These are phyloP conservation scores for Pugionium cornutum DNA, from an alignment of 345 rosid species.

Conservation along the genomic window DNA sequence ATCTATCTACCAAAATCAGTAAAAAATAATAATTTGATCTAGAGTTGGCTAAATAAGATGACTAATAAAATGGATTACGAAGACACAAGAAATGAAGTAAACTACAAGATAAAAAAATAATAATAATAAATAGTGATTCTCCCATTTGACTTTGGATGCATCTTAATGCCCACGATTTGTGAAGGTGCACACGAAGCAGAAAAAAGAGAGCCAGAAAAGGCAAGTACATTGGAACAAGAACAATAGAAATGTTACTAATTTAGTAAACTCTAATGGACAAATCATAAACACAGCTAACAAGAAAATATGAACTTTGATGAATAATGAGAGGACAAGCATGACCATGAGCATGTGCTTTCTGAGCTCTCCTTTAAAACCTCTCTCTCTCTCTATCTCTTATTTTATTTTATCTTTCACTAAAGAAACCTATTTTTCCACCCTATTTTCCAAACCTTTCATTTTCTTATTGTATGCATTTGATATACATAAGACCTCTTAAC, in stretches of 20 bases:
- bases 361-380: conserved; percentile 24
- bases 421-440: conserved; percentile 37
- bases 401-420: conserved; percentile 37
- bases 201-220: conserved; percentile 24
- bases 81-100: neutral
- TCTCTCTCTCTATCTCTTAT: neutral
- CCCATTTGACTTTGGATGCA: conserved; percentile 36
- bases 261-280: conserved; percentile 36
- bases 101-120: neutral
- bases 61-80: neutral
- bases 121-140: neutral
- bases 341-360: conserved; percentile 38
- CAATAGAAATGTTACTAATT: conserved; percentile 27
- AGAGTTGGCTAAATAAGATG: too few relatives aligned
- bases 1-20: too few relatives aligned
- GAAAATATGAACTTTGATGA: conserved; percentile 27
- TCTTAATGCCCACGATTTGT: conserved; percentile 34
- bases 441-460: conserved; percentile 32
- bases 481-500: conserved; percentile 15
- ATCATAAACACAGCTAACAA: conserved; percentile 31
- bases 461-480: conserved; percentile 31
- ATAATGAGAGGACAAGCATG: conserved; percentile 25
- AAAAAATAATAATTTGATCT: too few relatives aligned
- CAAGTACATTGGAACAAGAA: conserved; percentile 38
- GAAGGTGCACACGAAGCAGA: conserved; percentile 28